Evolutionary conservation across 805 yeast species (phyloP), one percentile per base, ranked within the genome.

Genomic region (Yarrowia osloensis): DNA sequence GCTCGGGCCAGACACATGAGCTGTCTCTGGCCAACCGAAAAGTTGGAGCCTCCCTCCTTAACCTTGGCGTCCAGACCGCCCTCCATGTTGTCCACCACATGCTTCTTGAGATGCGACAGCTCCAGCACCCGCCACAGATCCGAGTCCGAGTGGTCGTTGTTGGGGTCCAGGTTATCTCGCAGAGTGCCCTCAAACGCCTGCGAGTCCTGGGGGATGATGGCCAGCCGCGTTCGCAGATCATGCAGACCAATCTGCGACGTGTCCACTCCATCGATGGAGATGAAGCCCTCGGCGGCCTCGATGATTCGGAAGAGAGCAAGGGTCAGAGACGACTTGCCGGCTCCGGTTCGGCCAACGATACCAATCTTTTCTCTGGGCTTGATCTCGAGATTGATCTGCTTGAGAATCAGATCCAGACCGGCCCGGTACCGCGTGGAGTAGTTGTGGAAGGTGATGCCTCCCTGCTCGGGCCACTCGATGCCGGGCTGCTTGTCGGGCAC

Each of bases 341-440:
- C 98, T 70, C 98, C 98, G 0, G 98, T 93, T 75, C 98, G 85
- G 28, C 98, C 98, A 67, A 94, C 98, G 77, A 93, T 92, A 69
- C 98, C 98, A 74, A 93, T 82, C 77, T 94, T 94, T 75, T 94
- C 98, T 67, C 84, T 80, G 1, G 93, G 85, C 57, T 85, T 82
- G 72, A 94, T 85, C 13, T 83, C 78, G 26, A 94, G 74, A 68
- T 80, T 82, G 72, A 94, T 84, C 68, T 87, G 80, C 72, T 87
- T 89, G 77, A 94, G 81, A 4, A 91, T 95, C 21, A 89, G 82
- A 61, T 90, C 97, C 70, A 94, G 81, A 68, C 88, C 92, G 15
- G 87, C 85, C 76, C 97, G 86, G 75, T 94, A 94, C 68, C 90
- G 84, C 4, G 97, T 87, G n/a, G 91, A 85, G 76, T 91, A 94